Base-by-base conservation (phyloP, 129 eudicot species). In the Flaveria ramosissima region DNA sequence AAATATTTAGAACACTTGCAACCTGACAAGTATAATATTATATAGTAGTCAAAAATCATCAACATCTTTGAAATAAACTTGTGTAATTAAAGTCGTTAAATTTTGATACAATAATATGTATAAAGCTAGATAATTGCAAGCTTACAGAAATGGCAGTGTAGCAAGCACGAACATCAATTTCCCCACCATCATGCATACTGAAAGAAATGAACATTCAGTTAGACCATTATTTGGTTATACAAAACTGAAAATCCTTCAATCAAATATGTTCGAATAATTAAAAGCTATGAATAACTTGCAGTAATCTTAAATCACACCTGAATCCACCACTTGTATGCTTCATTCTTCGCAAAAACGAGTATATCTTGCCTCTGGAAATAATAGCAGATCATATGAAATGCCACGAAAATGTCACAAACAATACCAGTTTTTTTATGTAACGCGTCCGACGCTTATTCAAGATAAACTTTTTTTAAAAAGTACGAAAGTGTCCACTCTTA, bases 171-270 rank as follows among this genome's bases (percentile, higher is more conserved):
- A 91, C 99, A 88, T 94, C 99, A 16, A 92, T 76, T 81, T 95
- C 99, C 70, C 99, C 99, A 21, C 96, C 93, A 77, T 91, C 96
- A 86, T 95, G 99, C 99, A 95, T 91, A 89, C 97, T 91, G 77
- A 53, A 72, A 9, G 26, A 71, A 50, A 45, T 59, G 78, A 45
- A 79, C 32, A 71, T 73, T 65, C 41, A 65, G 64, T 36, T 59
- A 61, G 27, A 7, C 42, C 39, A 51, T 66, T 60, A 76, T 23
- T 7, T 71, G 45, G 43, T 39, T 30, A 47, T 17, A 47, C 72
- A 61, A 30, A 30, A 30, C 4, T 30, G 36, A 30, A 65, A 12
- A 41, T 7, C 9, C 68, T 64, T 51, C 26, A 43, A 52, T 23
- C 19, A 80, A 24, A 14, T 17, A 73, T 71, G 20, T 51, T 72